Evolutionary conservation across 345 rosid species (phyloP), one percentile per base, ranked within the genome.

Genomic region (Firmiana major): DNA sequence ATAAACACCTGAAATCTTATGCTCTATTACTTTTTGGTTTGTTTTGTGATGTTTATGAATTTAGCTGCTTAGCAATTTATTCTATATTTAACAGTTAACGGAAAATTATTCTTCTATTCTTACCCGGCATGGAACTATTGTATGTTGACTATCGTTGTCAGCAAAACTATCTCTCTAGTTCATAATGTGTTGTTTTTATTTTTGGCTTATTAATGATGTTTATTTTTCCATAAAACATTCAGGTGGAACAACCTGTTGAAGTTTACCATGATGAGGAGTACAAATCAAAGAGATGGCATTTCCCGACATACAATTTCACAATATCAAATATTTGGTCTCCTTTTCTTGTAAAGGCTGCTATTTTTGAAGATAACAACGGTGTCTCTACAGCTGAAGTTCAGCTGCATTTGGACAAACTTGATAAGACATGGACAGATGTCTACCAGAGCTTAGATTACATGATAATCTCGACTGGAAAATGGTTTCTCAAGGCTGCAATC

Each of bases 381-480:
- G 92, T 95, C 64, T 93, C 97, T 0, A 75, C 92, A 19, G 88
- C 96, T n/a, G 87, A 83, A 74, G 92, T 89, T 79, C 85, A 93
- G 86, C 85, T 96, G 66, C 93, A 96, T 46, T 85, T 93, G 0
- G 98, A 96, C 82, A 86, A 83, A 60, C 92, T 96, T 24, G 99
- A 96, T 62, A 82, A 85, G 78, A 92, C 85, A 38, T 95, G 97
- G 97, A 85, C 89, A 2, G 82, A 58, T 38, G 77, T 81, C 8
- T 89, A 83, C 81, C 84, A 81, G 64, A 86, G 78, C 82, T 75
- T 89, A 13, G 94, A 96, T 79, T 93, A 91, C 75, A 76, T 84
- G 58, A 90, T 96, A 38, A 84, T 96, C 79, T 96, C 99, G 3
- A 93, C 97, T 0, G 99, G 99, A 51, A 93, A 96, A 86, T 96